phyloP scores from a whole-genome alignment of 73 alveolate genomes.

The Uronychia setigera region DNA sequence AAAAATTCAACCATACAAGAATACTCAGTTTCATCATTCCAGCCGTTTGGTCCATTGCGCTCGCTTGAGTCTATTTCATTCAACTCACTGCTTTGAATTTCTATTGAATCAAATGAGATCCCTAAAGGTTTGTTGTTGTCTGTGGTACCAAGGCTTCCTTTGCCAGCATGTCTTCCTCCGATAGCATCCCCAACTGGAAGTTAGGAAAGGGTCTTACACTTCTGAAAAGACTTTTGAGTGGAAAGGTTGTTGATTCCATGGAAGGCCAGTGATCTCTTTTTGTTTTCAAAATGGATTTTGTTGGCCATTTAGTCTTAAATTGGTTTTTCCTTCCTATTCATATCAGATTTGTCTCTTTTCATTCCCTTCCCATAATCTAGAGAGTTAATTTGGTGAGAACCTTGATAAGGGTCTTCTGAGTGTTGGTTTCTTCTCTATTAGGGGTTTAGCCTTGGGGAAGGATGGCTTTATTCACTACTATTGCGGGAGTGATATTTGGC shows the following conservation, averaged over 20 bases:
- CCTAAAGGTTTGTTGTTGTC: background rate
- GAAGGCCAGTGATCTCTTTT: background rate
- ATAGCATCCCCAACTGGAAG: background rate
- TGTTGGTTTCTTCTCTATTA: background rate
- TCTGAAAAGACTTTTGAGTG: background rate
- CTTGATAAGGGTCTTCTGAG: background rate
- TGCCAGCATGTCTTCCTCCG: background rate
- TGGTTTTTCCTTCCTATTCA: background rate
- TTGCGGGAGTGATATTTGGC: background rate
- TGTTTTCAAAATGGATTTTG: background rate
- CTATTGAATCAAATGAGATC: background rate
- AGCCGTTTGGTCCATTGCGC: background rate
- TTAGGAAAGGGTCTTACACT: background rate
- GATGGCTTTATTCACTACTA: background rate
- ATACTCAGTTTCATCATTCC: background rate
- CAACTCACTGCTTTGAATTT: background rate
- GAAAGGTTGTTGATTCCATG: background rate
- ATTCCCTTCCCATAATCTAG: background rate
- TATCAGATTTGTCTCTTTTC: background rate
- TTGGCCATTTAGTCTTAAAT: background rate
- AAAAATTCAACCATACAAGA: background rate
- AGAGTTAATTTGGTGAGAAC: background rate
- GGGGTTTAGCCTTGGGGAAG: background rate
- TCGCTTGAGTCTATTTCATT: background rate
- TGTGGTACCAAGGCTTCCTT: background rate